A percentile compares a stretch with the other conserved stretches of the same genome.
phyloP scores from a whole-genome alignment of 2,329 filamentous ascomycete genomes.

The Bertia moriformis region DNA sequence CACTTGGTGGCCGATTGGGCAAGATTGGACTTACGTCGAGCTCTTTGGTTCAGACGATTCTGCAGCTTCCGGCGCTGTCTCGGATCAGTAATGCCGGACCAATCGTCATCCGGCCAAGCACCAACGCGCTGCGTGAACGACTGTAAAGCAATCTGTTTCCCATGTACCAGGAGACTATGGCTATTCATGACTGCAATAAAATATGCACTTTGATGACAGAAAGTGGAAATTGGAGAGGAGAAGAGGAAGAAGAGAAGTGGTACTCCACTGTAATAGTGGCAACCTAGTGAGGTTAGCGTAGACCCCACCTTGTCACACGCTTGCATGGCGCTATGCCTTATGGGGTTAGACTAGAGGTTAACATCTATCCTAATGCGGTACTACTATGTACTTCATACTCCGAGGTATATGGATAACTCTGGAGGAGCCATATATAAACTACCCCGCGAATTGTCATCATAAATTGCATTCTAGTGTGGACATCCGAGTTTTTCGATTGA shows the following conservation, averaged over 20 bases:
- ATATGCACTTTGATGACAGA: not conserved
- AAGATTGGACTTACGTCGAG: conserved; percentile 4
- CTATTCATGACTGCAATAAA: too few relatives aligned
- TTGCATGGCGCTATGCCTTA: too few relatives aligned
- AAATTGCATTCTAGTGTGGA: too few relatives aligned
- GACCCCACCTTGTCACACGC: not conserved
- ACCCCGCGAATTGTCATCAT: too few relatives aligned
- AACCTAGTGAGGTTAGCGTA: not conserved
- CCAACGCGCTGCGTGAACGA: not conserved
- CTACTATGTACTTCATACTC: too few relatives aligned
- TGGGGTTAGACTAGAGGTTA: too few relatives aligned
- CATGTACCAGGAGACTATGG: not conserved
- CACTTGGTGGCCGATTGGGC: conserved; percentile 1
- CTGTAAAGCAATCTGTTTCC: not conserved
- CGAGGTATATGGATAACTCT: too few relatives aligned
- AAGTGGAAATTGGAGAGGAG: not conserved
- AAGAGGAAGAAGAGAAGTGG: not conserved
- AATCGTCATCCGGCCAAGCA: conserved; percentile 7
- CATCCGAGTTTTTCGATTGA: too few relatives aligned
- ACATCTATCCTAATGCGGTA: too few relatives aligned
- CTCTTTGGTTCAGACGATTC: conserved; percentile 10
- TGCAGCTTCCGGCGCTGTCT: conserved; percentile 9
- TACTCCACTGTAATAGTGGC: not conserved
- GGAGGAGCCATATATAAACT: too few relatives aligned
- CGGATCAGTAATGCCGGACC: conserved; percentile 9